Percentiles rank a stretch among this genome's conserved stretches.
These are phyloP conservation scores for Protomyces inundatus DNA, from an alignment of 1,139 yeast species.

Conservation along the genomic window DNA sequence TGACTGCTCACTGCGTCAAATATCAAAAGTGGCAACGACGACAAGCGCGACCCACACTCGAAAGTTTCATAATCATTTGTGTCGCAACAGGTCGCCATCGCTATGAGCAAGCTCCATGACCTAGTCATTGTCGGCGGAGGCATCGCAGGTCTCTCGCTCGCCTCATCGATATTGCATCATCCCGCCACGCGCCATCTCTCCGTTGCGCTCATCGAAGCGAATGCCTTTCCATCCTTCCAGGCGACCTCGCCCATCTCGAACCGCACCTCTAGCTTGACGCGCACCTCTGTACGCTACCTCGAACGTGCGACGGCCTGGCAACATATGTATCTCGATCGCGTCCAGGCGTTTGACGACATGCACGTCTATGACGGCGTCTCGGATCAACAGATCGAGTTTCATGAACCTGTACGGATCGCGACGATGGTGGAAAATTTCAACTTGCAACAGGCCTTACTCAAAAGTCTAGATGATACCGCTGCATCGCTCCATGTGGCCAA, in stretches of 20 bases:
- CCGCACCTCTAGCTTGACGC: slow-evolving; percentile 41
- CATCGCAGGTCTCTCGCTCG: slow-evolving; percentile 87
- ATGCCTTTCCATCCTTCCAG: slow-evolving; percentile 51
- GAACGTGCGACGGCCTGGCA: slow-evolving; percentile 51
- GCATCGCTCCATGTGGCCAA: slow-evolving; percentile 28
- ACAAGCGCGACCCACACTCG: no score
- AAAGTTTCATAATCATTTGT: no score
- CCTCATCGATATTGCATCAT: slow-evolving; percentile 68
- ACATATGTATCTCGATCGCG: slow-evolving; percentile 59
- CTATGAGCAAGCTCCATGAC: slow-evolving; percentile 43
- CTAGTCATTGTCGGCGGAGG: slow-evolving; percentile 94
- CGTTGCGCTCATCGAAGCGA: slow-evolving; percentile 70
- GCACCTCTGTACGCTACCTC: slow-evolving; percentile 15
- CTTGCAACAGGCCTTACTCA: slow-evolving; percentile 65
- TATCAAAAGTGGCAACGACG: no score
- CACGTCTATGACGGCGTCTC: slow-evolving; percentile 82
- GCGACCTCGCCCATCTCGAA: slow-evolving; percentile 52
- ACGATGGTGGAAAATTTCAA: slow-evolving; percentile 87
- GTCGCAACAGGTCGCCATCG: not conserved
- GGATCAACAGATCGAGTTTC: slow-evolving; percentile 66
- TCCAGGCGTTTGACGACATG: slow-evolving; percentile 73
- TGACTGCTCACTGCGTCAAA: no score
- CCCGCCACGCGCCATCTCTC: slow-evolving; percentile 55
- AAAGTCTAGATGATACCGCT: slow-evolving; percentile 51
- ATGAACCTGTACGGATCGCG: slow-evolving; percentile 46